Conservation (phyloP, 148 eudicot species). For the Dysphania ambrosioides region DNA sequence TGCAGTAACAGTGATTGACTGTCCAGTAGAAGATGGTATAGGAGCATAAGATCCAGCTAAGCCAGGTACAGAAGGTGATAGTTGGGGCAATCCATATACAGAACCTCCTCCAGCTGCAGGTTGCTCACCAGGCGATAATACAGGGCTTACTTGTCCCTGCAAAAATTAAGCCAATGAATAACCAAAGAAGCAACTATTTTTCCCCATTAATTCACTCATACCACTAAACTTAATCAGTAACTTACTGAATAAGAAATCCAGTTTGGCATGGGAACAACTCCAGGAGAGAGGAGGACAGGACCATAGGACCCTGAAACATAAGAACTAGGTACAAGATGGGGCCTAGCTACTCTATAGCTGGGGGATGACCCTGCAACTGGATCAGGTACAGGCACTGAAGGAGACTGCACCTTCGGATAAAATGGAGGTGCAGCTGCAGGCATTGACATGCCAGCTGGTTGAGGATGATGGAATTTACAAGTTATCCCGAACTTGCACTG, state of each 20-base stretch:
- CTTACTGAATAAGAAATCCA: slow-evolving; percentile 88
- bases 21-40: slow-evolving; percentile 43
- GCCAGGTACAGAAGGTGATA: slow-evolving; percentile 61
- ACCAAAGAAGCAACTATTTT: neutral
- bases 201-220: slow-evolving; percentile 8
- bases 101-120: slow-evolving; percentile 54
- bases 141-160: slow-evolving; percentile 82
- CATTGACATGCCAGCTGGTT: slow-evolving; percentile 52
- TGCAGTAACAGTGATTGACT: slow-evolving; percentile 36
- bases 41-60: slow-evolving; percentile 50
- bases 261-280: slow-evolving; percentile 74
- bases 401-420: slow-evolving; percentile 86
- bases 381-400: slow-evolving; percentile 60
- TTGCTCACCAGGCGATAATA: slow-evolving; percentile 69
- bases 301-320: slow-evolving; percentile 73
- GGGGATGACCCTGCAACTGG: slow-evolving; percentile 44
- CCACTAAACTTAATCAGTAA: neutral
- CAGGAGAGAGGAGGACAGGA: slow-evolving; percentile 71
- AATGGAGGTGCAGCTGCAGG: slow-evolving; percentile 78
- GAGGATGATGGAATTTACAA: slow-evolving; percentile 99
- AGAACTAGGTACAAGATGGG: slow-evolving; percentile 73
- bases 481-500: slow-evolving; percentile 89
- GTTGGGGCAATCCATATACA: slow-evolving; percentile 53
- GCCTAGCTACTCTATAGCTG: slow-evolving; percentile 60
- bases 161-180: slow-evolving; percentile 20